Base-by-base conservation (phyloP, 441 rosid genomes). In the Omphalea diandra region DNA sequence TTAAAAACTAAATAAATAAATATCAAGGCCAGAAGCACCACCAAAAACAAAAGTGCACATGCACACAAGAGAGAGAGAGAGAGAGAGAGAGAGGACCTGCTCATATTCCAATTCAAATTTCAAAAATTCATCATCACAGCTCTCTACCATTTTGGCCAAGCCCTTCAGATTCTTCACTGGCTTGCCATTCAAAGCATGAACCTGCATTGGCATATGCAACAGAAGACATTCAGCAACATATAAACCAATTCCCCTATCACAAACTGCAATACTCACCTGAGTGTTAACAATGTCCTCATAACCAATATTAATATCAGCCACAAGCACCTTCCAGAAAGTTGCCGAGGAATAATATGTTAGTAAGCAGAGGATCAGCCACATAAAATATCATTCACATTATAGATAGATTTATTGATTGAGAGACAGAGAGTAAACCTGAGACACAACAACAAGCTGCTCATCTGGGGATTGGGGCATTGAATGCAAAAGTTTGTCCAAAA, bases 201-300 rank as follows among this genome's bases (percentile, higher is more conserved):
- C 98, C 99, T 89, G 80, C 33, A 60, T 33, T 38, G 38, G 47
- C 43, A 71, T 0, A 59, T 38, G 59, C 67, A 59, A 55, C 29
- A 29, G 33, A 36, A 33, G 38, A 57, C 59, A 53, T 65, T 5
- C 32, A 54, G 56, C 54, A 22, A 58, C 56, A 43, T 46, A 40
- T 11, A 52, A 47, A 61, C 69, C 67, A 41, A 58, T 17, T 38
- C 31, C 36, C 18, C 10, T 10, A 41, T 49, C 18, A 63, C 26
- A 38, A 35, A 67, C 33, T 20, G 46, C 55, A 29, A 56, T 70
- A 17, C 83, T 67, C 67, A 95, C 98, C 97, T 89, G 96, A 33
- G 96, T 92, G 76, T 95, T 95, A 76, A 95, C 95, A 67, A 95
- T 87, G 65, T 83, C 96, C 73, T 94, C 98, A 18, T 95, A 95